Percentiles rank a stretch among this genome's conserved stretches.
Evolutionary conservation across 331 rosid species (phyloP).

Genomic region (Malus hybrid): DNA sequence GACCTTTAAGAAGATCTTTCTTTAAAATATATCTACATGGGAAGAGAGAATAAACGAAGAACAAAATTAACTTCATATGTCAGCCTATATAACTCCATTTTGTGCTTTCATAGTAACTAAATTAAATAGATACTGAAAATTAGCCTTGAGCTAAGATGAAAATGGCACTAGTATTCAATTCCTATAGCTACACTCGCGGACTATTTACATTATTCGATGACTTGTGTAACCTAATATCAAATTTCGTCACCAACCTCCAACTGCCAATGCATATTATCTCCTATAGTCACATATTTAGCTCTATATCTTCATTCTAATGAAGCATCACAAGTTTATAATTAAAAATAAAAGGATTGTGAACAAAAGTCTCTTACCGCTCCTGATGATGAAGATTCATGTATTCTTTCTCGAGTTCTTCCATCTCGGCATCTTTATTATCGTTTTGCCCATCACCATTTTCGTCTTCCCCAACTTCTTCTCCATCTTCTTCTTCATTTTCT

Average conservation of each 20-base stretch:
- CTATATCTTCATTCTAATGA: too few relatives aligned
- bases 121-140: not conserved
- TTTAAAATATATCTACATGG: constrained; percentile 16
- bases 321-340: not conserved
- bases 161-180: not conserved
- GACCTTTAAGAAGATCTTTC: constrained; percentile 88
- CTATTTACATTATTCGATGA: too few relatives aligned
- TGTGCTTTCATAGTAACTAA: not conserved
- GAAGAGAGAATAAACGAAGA: not conserved
- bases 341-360: not conserved
- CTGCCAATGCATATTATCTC: not conserved
- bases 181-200: too few relatives aligned
- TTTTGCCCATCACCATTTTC: constrained; percentile 20
- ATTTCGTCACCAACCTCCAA: not conserved
- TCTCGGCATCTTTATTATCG: constrained; percentile 30
- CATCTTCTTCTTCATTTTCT: not conserved
- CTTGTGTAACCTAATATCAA: too few relatives aligned
- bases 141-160: not conserved
- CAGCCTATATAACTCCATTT: too few relatives aligned
- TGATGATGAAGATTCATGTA: constrained; percentile 53
- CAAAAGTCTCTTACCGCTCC: constrained; percentile 62
- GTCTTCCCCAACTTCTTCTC: constrained; percentile 17
- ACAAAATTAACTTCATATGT: too few relatives aligned
- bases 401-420: constrained; percentile 11
- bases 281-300: not conserved